Evolutionary conservation across 371 early-diverging fungal species (phyloP).

Genomic region (Quaeritorhiza haematococci): DNA sequence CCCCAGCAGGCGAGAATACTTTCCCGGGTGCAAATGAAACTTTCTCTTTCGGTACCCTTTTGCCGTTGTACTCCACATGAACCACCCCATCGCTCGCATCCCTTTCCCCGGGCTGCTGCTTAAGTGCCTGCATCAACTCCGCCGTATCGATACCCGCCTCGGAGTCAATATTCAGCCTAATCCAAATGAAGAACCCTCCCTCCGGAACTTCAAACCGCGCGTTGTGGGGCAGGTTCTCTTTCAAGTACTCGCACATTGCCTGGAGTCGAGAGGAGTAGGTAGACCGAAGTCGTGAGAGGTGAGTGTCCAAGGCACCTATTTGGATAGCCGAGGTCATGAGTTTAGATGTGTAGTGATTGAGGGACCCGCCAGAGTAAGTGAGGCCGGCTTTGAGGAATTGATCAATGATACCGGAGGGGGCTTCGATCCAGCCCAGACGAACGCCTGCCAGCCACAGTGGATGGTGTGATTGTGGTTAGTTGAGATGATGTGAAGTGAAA

Average conservation of each 20-base stretch:
- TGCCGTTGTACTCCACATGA: constrained; percentile 11
- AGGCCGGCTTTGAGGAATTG: constrained; percentile 19
- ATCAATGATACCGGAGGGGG: constrained; percentile 15
- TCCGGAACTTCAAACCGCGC: constrained; percentile 14
- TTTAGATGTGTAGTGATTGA: constrained; percentile 15
- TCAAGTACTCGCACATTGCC: constrained; percentile 13
- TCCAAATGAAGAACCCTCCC: constrained; percentile 35
- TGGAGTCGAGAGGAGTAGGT: constrained; percentile 10
- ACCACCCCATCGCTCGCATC: background rate
- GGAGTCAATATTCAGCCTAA: constrained; percentile 17
- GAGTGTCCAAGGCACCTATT: background rate
- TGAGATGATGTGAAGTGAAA: too few species aligned
- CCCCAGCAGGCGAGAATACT: constrained; percentile 17
- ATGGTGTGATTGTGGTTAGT: background rate
- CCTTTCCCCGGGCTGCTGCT: constrained; percentile 1
- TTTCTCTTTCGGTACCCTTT: constrained; percentile 6
- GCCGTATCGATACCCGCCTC: constrained; percentile 16
- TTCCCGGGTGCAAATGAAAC: constrained; percentile 31
- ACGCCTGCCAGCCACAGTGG: background rate
- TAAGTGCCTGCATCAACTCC: constrained; percentile 12
- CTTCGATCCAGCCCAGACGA: constrained; percentile 42
- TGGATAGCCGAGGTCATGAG: constrained; percentile 1
- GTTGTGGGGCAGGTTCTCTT: constrained; percentile 9
- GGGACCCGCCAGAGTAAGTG: constrained; percentile 24
- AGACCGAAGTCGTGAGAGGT: constrained; percentile 9